Evolutionary conservation across 2,329 filamentous ascomycete genomes (phyloP), one percentile per base, ranked within the genome.

Genomic region (Colletotrichum acutatum): DNA sequence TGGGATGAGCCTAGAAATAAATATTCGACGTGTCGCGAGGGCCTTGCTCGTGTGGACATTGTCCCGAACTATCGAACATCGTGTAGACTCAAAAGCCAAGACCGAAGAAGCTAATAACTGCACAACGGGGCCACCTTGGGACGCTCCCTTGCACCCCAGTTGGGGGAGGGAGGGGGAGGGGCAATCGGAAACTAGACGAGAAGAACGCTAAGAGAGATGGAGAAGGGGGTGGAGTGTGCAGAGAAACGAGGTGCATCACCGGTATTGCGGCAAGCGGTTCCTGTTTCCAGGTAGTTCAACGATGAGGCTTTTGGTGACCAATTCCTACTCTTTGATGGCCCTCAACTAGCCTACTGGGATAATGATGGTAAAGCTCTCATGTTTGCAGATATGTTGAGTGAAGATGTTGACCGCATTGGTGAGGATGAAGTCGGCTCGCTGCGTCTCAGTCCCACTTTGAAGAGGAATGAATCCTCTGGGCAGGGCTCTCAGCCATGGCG

Each of bases 31-130:
- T 76, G 74, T 75, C 76, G 74, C 69, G 77, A 76, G 71, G 63
- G 77, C 68, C 71, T 49, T 75, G 76, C 77, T 82, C 81, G 81
- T 78, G 75, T 78, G 74, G 80, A 83, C 79, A 82, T 83, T 83
- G 80, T 76, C 79, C 82, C 82, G 82, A 83, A 78, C 77, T 71
- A 75, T 75, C 77, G 71, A 78, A 76, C 75, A 78, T 75, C 70
- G 70, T 74, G 65, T 62, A 58, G 56, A 72, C 59, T 74, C 54
- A 66, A 73, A 73, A 53, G 56, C 62, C 61, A 73, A 70, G 65
- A 66, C 71, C 70, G 70, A 70, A 73, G 60, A 54, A 66, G 70
- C 70, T 74, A 74, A 59, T 52, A 46, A 22, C 28, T 62, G 49
- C 32, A 63, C 56, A 56, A 71, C 61, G 56, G 67, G 52, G 61